A percentile compares a stretch with the other conserved stretches of the same genome.
phyloP scores from a whole-genome alignment of 331 rosid species.

The Phaseolus coccineus region DNA sequence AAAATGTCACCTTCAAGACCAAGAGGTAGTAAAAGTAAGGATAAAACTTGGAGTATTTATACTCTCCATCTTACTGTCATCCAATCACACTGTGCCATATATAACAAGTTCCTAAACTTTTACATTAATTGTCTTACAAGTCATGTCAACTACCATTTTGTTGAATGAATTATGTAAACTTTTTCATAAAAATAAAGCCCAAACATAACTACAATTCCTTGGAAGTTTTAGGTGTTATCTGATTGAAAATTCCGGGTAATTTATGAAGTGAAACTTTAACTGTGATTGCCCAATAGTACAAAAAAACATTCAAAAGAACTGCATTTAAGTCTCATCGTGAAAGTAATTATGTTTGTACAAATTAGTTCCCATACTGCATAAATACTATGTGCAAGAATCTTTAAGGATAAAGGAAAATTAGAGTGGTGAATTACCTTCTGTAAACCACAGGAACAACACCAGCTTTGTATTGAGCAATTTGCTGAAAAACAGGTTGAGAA shows the following conservation, averaged over 20 bases:
- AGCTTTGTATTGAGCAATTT: slow-evolving; percentile 80
- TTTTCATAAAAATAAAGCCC: too few relatives aligned
- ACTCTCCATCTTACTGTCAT: too few relatives aligned
- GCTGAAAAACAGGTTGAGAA: slow-evolving; percentile 84
- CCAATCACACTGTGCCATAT: too few relatives aligned
- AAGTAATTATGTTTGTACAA: background rate
- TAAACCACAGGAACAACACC: slow-evolving; percentile 84
- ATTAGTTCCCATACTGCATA: background rate
- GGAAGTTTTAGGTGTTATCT: background rate
- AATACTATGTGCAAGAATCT: background rate
- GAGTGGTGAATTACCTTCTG: slow-evolving; percentile 55
- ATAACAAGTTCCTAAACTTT: too few relatives aligned
- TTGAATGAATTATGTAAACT: too few relatives aligned
- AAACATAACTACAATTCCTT: too few relatives aligned
- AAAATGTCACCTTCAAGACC: slow-evolving; percentile 26
- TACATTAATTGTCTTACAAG: too few relatives aligned
- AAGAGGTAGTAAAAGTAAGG: background rate
- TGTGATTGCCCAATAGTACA: background rate
- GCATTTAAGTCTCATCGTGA: background rate
- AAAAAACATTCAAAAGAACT: background rate
- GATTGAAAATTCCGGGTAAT: background rate
- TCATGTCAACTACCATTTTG: too few relatives aligned
- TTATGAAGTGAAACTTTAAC: background rate
- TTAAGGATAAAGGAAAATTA: background rate
- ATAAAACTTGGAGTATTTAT: background rate